Conservation (phyloP, 164 flowering plant species). For the Chloranthus sessilifolius region DNA sequence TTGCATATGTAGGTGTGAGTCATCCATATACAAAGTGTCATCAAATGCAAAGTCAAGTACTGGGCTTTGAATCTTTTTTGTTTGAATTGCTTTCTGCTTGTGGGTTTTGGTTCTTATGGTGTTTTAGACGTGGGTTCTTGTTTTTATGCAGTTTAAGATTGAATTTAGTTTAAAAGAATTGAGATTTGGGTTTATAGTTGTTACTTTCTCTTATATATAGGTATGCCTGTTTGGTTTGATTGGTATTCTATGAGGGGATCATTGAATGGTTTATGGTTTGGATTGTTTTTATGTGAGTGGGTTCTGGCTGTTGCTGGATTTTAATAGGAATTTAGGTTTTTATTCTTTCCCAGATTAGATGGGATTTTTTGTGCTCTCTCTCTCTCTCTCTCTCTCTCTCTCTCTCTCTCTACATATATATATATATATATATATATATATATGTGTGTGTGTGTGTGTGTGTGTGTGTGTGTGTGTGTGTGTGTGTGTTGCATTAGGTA, state of each 20-base stretch:
- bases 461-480: too few relatives aligned
- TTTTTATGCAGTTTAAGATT: slow-evolving; percentile 3
- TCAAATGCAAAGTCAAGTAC: slow-evolving; percentile 70
- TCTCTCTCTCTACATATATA: background rate
- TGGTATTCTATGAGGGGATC: too few relatives aligned
- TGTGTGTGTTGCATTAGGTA: background rate
- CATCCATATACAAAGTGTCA: slow-evolving; percentile 49
- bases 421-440: too few relatives aligned
- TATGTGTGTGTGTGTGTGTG: too few relatives aligned
- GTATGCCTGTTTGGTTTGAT: too few relatives aligned
- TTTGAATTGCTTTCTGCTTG: slow-evolving; percentile 1
- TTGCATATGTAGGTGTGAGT: slow-evolving; percentile 48
- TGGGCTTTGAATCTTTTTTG: background rate
- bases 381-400: background rate
- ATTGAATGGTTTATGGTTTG: too few relatives aligned
- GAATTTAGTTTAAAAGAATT: background rate
- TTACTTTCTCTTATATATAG: too few relatives aligned
- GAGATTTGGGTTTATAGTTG: background rate
- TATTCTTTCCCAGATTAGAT: background rate
- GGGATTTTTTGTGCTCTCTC: background rate
- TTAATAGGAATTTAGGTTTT: background rate
- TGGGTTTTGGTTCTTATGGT: slow-evolving; percentile 4
- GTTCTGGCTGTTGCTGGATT: background rate
- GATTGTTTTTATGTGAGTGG: background rate
- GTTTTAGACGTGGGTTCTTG: slow-evolving; percentile 7